These are phyloP conservation scores for Cercospora zeae-maydis DNA, from an alignment of 2,329 filamentous ascomycete species.

Conservation along the genomic window DNA sequence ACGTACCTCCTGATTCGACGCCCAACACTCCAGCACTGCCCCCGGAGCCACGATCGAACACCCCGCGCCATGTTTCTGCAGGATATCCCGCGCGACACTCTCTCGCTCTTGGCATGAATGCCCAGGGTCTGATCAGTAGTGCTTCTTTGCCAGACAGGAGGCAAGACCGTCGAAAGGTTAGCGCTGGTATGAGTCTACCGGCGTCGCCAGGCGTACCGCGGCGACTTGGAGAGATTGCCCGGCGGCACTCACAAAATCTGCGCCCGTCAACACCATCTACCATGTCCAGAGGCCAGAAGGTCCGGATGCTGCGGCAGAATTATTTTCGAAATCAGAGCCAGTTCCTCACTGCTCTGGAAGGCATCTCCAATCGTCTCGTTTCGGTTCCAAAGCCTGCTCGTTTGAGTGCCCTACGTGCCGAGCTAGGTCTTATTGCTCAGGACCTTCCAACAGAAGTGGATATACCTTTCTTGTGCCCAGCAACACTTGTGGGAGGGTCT, in stretches of 20 bases:
- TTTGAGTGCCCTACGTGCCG: conserved; percentile 74
- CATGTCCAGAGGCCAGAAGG: conserved; percentile 63
- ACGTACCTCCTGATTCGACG: conserved; percentile 15
- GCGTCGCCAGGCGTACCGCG: conserved; percentile 42
- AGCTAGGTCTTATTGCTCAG: conserved; percentile 74
- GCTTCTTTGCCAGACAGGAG: conserved; percentile 34
- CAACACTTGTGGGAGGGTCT: conserved; percentile 68
- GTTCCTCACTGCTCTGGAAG: conserved; percentile 74
- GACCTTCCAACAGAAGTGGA: conserved; percentile 81
- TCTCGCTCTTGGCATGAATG: conserved; percentile 31
- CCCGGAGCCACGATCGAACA: background rate
- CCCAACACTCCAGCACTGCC: conserved; percentile 20
- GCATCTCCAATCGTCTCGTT: conserved; percentile 80
- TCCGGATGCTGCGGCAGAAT: conserved; percentile 70
- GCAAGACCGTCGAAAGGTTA: conserved; percentile 24
- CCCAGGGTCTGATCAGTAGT: conserved; percentile 33
- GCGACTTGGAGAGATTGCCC: conserved; percentile 35
- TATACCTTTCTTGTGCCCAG: conserved; percentile 76
- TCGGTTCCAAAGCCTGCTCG: conserved; percentile 77
- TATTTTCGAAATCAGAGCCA: conserved; percentile 80
- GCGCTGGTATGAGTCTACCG: conserved; percentile 25
- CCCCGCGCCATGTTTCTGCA: conserved; percentile 1
- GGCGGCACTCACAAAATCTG: conserved; percentile 58
- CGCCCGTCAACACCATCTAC: conserved; percentile 58
- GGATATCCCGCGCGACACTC: conserved; percentile 30